Base-by-base conservation (phyloP, 257 asterid genomes). In the Apocynum venetum region DNA sequence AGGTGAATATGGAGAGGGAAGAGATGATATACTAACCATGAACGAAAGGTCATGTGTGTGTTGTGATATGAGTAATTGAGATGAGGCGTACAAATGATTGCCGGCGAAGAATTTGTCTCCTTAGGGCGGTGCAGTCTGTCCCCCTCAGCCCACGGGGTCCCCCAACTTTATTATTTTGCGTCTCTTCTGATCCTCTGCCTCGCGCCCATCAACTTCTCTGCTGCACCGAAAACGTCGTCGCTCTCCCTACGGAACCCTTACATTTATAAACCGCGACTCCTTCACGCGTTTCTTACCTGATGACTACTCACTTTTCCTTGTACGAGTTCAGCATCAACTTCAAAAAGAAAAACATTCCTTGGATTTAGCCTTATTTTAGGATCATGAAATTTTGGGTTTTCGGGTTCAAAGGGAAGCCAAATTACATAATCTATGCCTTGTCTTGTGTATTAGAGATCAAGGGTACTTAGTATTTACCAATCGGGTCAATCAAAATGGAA, bases 61-160 rank as follows among this genome's bases (percentile, higher is more conserved):
- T 2, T 40, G 71, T 66, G 71, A 41, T 40, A 43, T 8, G 49
- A 66, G 71, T 66, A 66, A 66, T 66, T 74, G 51, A 41, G 63
- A 25, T 67, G 9, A 3, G 44, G 67, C 12, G 60, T 46, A 72
- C 80, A 77, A 51, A 83, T 83, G 82, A 80, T 83, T 80, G 67
- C 68, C 38, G 40, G 31, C 15, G 38, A 40, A 72, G 78, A 67
- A 52, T 44, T 77, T 80, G 84, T 80, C 82, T 77, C 76, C 80
- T 11, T 13, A 67, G 76, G 74, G 76, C 9, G 73, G 44, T 73
- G 77, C 77, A 80, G 17, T 17, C 9, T 65, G 49, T 66, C 74
- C 41, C 81, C 79, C 49, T 76, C 83, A 59, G 49, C 43, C 60
- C 20, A 0, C 2, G 20, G 55, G 69, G 47, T 12, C 56, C 59